phyloP scores from a whole-genome alignment of 2,329 filamentous ascomycete genomes.

The Cladosporium sp. region DNA sequence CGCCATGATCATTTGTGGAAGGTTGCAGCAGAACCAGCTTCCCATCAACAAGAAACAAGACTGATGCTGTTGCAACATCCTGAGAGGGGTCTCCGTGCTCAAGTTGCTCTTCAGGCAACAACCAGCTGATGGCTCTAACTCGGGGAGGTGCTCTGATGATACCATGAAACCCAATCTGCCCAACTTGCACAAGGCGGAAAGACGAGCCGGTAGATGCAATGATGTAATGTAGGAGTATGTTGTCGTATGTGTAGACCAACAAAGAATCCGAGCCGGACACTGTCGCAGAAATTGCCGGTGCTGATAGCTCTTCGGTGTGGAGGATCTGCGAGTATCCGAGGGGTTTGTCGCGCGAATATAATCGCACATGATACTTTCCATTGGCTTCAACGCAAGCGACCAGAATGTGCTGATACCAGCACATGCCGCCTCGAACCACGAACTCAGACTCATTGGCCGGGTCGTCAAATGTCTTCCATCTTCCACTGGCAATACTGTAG shows the following conservation, averaged over 20 bases:
- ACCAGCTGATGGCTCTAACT: constrained; percentile 91
- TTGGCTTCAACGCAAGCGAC: constrained; percentile 88
- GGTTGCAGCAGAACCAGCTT: constrained; percentile 91
- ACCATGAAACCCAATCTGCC: constrained; percentile 94
- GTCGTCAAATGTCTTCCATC: constrained; percentile 92
- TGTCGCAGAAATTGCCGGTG: constrained; percentile 83
- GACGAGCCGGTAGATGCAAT: constrained; percentile 66
- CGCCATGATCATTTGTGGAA: constrained; percentile 71
- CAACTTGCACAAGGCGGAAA: constrained; percentile 81
- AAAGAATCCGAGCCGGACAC: constrained; percentile 90
- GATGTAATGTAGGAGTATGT: constrained; percentile 89
- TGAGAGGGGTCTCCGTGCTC: constrained; percentile 88
- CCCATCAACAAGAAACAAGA: constrained; percentile 93
- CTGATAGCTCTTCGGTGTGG: constrained; percentile 69
- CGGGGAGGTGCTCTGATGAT: constrained; percentile 90
- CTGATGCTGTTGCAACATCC: constrained; percentile 87
- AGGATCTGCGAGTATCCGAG: constrained; percentile 68
- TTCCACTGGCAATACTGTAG: constrained; percentile 87
- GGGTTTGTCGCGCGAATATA: constrained; percentile 81
- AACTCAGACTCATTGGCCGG: constrained; percentile 81
- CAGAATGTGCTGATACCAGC: constrained; percentile 94
- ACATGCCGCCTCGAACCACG: constrained; percentile 90
- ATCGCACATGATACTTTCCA: constrained; percentile 69
- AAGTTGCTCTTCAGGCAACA: constrained; percentile 85
- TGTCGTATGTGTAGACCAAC: constrained; percentile 94